Conservation (phyloP, 2,329 filamentous ascomycete species). For the Neofusicoccum umdonicola region DNA sequence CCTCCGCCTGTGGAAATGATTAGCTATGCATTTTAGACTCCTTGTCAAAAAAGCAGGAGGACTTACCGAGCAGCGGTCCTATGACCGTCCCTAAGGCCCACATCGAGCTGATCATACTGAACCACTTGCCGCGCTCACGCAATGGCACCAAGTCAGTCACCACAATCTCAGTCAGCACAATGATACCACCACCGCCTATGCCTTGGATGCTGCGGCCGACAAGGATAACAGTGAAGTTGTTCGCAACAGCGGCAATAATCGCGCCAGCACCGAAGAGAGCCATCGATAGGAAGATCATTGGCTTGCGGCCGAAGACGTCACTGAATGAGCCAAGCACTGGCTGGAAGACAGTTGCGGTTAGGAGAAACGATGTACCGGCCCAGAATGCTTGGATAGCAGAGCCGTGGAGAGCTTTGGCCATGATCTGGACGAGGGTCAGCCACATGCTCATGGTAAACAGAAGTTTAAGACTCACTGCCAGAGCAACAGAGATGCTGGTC, state of each 20-base stretch:
- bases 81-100: conserved; percentile 58
- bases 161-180: conserved; percentile 44
- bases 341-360: conserved; percentile 42
- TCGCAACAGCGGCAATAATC: conserved; percentile 36
- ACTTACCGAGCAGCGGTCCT: conserved; percentile 44
- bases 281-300: conserved; percentile 36
- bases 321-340: conserved; percentile 41
- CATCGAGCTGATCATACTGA: conserved; percentile 42
- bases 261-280: conserved; percentile 37
- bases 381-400: conserved; percentile 43
- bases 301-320: conserved; percentile 41
- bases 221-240: conserved; percentile 39
- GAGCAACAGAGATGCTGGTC: conserved; percentile 62
- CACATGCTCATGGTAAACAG: background rate
- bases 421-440: conserved; percentile 28
- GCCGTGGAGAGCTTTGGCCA: conserved; percentile 35
- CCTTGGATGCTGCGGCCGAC: conserved; percentile 41
- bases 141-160: conserved; percentile 48
- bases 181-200: conserved; percentile 42
- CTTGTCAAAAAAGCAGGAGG: background rate
- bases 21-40: background rate
- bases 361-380: conserved; percentile 40
- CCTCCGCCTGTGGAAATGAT: conserved; percentile 42
- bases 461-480: conserved; percentile 35
- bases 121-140: conserved; percentile 42